phyloP scores from a whole-genome alignment of 116 monocot genomes.

The Iris pallida region DNA sequence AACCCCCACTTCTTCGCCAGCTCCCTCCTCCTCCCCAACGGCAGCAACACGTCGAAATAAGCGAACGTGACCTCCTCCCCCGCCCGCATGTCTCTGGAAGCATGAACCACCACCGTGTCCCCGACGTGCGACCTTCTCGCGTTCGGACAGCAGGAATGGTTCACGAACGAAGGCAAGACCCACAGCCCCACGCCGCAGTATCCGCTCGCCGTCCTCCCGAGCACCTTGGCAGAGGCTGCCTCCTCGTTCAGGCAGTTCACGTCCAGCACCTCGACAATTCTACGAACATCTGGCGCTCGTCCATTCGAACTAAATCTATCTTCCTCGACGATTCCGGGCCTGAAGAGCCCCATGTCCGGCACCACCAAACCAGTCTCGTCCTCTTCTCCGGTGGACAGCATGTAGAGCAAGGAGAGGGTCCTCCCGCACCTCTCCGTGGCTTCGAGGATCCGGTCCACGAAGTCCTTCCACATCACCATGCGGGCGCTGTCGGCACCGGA shows the following conservation, averaged over 20 bases:
- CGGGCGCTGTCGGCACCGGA: constrained; percentile 17
- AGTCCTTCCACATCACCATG: constrained; percentile 86
- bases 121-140: constrained; percentile 69
- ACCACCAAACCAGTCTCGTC: constrained; percentile 20
- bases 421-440: constrained; percentile 33
- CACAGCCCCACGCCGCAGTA: constrained; percentile 65
- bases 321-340: constrained; percentile 22
- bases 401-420: constrained; percentile 42
- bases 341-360: constrained; percentile 58
- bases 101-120: constrained; percentile 49
- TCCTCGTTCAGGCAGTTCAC: constrained; percentile 77
- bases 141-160: constrained; percentile 81
- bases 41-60: constrained; percentile 66
- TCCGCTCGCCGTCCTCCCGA: constrained; percentile 29
- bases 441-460: constrained; percentile 61
- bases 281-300: constrained; percentile 26
- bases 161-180: constrained; percentile 71
- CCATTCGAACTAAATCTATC: not conserved
- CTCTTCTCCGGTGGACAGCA: constrained; percentile 46
- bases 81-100: constrained; percentile 64
- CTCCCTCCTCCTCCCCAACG: constrained; percentile 44
- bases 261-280: constrained; percentile 68
- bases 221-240: constrained; percentile 26
- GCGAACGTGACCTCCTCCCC: constrained; percentile 77
- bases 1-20: constrained; percentile 69